A percentile compares a stretch with the other conserved stretches of the same genome.
These are phyloP conservation scores for Kodamaea hsintzibuensis DNA, from an alignment of 805 yeast genomes.

Conservation along the genomic window DNA sequence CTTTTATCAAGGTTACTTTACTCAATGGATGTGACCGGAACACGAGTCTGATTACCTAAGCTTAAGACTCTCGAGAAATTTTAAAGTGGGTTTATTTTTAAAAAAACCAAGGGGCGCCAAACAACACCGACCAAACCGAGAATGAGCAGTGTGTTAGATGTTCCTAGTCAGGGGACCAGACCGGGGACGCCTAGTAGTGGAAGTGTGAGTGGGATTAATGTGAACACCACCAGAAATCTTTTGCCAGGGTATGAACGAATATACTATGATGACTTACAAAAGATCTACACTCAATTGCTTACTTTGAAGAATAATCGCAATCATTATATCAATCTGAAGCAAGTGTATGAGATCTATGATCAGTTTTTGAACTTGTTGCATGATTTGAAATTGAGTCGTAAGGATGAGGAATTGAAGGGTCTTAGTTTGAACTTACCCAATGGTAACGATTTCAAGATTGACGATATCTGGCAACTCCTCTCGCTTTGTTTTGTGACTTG, in stretches of 20 bases:
- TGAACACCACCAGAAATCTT: constrained; percentile 7
- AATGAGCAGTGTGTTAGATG: neutral
- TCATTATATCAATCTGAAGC: constrained; percentile 66
- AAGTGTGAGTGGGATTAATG: neutral
- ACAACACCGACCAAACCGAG: constrained; percentile 1
- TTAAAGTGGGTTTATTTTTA: neutral
- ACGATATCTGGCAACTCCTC: constrained; percentile 86
- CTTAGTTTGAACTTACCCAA: constrained; percentile 42
- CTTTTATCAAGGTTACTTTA: too few relatives aligned
- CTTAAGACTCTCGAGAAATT: neutral
- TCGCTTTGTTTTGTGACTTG: constrained; percentile 88
- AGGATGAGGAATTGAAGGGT: constrained; percentile 43
- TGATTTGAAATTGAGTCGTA: constrained; percentile 54
- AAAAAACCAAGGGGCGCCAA: constrained; percentile 6
- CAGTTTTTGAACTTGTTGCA: constrained; percentile 55
- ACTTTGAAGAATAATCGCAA: constrained; percentile 60
- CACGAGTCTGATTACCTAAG: neutral
- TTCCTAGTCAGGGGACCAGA: constrained; percentile 6
- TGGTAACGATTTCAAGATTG: constrained; percentile 70
- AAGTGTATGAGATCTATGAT: constrained; percentile 61
- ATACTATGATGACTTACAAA: constrained; percentile 28
- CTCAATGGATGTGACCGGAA: neutral
- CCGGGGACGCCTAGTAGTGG: constrained; percentile 14
- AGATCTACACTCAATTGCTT: constrained; percentile 29
- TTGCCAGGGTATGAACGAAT: constrained; percentile 41